phyloP scores from a whole-genome alignment of 2,329 filamentous ascomycete species.

The Nigrospora osmanthi region DNA sequence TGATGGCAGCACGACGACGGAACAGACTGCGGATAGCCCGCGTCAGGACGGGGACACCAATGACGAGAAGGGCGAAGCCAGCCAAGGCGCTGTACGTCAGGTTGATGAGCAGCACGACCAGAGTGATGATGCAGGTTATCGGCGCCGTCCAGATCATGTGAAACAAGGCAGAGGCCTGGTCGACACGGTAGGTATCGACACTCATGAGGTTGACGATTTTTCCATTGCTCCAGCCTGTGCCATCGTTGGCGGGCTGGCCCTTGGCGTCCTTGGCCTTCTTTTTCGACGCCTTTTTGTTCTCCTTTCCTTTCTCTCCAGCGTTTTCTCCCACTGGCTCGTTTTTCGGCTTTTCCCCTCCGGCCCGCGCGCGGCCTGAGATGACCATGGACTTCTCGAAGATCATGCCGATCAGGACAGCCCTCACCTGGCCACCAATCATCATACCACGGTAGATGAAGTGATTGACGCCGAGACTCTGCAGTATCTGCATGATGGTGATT shows the following conservation, averaged over 20 bases:
- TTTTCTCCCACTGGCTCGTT: conserved; percentile 31
- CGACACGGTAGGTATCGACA: conserved; percentile 87
- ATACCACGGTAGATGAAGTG: conserved; percentile 93
- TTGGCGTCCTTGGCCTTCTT: conserved; percentile 32
- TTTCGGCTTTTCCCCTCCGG: conserved; percentile 52
- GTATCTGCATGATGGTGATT: conserved; percentile 76
- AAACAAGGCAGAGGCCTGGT: conserved; percentile 81
- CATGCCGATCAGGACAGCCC: conserved; percentile 73
- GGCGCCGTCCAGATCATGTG: conserved; percentile 89
- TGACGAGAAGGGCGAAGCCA: conserved; percentile 73
- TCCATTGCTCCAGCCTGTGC: conserved; percentile 84
- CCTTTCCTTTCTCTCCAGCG: conserved; percentile 34
- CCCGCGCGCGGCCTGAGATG: conserved; percentile 79
- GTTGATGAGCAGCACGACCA: conserved; percentile 77
- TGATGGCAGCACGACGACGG: conserved; percentile 68
- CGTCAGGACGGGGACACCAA: conserved; percentile 72
- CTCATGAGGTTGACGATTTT: conserved; percentile 91
- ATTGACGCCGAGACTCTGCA: conserved; percentile 73
- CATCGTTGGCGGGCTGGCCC: conserved; percentile 43
- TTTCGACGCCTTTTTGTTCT: conserved; percentile 37
- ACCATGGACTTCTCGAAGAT: conserved; percentile 93
- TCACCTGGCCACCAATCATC: conserved; percentile 78
- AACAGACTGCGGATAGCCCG: conserved; percentile 72
- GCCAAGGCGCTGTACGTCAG: conserved; percentile 83
- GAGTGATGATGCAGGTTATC: conserved; percentile 67